Evolutionary conservation across 495 filamentous ascomycete genomes (phyloP).

Genomic region (Annulohypoxylon nitens): DNA sequence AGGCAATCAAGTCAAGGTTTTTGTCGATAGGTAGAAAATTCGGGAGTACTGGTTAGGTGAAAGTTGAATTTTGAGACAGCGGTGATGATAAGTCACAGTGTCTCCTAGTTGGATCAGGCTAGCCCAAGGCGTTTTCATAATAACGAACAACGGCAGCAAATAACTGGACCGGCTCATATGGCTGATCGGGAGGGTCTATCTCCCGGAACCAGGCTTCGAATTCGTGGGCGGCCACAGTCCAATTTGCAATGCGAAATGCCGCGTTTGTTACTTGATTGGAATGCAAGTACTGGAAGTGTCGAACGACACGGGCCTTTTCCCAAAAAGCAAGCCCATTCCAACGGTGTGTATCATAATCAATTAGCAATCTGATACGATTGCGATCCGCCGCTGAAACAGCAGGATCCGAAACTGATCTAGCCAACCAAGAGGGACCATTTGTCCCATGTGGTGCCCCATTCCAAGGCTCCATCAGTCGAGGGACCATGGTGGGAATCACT

Average conservation of each 20-base stretch:
- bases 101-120: background rate
- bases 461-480: background rate
- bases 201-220: background rate
- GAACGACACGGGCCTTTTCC: conserved; percentile 6
- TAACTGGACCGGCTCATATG: background rate
- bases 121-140: background rate
- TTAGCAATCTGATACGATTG: background rate
- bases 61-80: background rate
- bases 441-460: background rate
- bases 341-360: background rate
- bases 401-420: background rate
- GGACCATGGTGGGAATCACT: background rate
- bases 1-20: background rate
- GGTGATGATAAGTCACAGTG: background rate
- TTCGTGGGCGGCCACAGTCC: background rate
- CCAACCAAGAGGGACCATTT: conserved; percentile 8
- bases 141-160: background rate
- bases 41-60: background rate
- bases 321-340: conserved; percentile 19
- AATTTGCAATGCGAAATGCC: background rate
- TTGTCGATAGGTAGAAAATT: too few species aligned
- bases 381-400: background rate
- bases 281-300: background rate
- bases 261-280: background rate
- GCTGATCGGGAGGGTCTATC: background rate